Evolutionary conservation across 345 rosid genomes (phyloP).

Genomic region (Eucalyptus marginata): DNA sequence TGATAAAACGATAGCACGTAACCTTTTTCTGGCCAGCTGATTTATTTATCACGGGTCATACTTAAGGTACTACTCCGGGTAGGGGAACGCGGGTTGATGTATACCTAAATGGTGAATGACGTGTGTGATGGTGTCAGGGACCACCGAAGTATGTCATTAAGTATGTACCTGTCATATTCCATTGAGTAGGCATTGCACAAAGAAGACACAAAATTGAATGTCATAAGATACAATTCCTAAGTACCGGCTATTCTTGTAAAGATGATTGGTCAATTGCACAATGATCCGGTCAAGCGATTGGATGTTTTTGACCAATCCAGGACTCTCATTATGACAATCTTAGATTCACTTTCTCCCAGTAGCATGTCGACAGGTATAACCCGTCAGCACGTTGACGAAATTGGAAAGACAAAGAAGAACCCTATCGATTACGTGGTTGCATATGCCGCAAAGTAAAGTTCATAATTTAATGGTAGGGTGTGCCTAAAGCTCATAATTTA

Average conservation of each 20-base stretch:
- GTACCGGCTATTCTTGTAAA: neutral
- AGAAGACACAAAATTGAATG: neutral
- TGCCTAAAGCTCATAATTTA: neutral
- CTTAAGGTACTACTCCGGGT: neutral
- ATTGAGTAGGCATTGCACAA: neutral
- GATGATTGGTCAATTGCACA: neutral
- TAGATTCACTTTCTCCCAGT: neutral
- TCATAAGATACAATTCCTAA: neutral
- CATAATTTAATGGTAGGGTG: neutral
- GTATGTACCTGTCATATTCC: neutral
- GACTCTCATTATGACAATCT: neutral
- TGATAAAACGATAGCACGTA: neutral
- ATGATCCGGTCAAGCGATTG: neutral
- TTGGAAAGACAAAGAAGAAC: neutral
- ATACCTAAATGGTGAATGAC: neutral
- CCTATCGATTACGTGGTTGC: neutral
- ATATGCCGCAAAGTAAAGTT: neutral
- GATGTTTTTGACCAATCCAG: neutral
- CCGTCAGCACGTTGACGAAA: neutral
- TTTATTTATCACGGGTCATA: neutral
- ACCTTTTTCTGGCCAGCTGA: neutral
- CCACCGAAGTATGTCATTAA: neutral
- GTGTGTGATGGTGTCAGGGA: neutral
- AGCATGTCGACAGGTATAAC: neutral
- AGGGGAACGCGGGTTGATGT: neutral